Conservation (phyloP, 176 grass and related monocot genomes). For the Calamus simplicifolius region DNA sequence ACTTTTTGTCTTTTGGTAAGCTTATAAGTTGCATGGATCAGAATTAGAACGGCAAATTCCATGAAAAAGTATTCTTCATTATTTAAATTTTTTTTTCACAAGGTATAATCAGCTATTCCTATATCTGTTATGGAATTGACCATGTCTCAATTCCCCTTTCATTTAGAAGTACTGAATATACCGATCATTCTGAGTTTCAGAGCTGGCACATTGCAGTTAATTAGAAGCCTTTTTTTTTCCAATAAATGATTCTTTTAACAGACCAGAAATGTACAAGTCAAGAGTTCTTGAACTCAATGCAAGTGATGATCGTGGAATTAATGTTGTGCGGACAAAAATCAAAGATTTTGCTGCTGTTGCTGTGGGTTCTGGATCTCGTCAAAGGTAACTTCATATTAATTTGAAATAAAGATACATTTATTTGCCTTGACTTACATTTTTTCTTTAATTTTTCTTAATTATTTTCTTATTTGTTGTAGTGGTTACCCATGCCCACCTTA, state of each 20-base stretch:
- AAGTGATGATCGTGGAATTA: constrained; percentile 99
- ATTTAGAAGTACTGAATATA: too few relatives aligned
- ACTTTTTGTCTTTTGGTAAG: too few relatives aligned
- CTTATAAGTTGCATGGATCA: too few relatives aligned
- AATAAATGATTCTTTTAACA: constrained; percentile 9
- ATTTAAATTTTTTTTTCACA: too few relatives aligned
- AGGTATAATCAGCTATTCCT: too few relatives aligned
- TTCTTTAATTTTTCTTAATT: neutral
- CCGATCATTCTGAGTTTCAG: too few relatives aligned
- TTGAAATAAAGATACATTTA: neutral
- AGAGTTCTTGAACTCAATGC: constrained; percentile 98
- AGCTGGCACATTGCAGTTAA: too few relatives aligned
- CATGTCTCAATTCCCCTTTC: too few relatives aligned
- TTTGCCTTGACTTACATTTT: neutral
- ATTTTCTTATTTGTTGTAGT: constrained; percentile 26
- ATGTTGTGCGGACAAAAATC: constrained; percentile 94
- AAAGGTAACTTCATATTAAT: constrained; percentile 27
- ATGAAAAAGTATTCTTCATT: too few relatives aligned
- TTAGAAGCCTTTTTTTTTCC: constrained; percentile 7
- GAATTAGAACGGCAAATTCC: too few relatives aligned
- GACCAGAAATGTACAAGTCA: constrained; percentile 88
- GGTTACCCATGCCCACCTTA: constrained; percentile 94
- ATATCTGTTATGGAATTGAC: too few relatives aligned
- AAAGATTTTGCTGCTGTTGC: constrained; percentile 96
- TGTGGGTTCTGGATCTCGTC: constrained; percentile 54